phyloP scores from a whole-genome alignment of 768 basidiomycete species.

The Serendipita sp. region DNA sequence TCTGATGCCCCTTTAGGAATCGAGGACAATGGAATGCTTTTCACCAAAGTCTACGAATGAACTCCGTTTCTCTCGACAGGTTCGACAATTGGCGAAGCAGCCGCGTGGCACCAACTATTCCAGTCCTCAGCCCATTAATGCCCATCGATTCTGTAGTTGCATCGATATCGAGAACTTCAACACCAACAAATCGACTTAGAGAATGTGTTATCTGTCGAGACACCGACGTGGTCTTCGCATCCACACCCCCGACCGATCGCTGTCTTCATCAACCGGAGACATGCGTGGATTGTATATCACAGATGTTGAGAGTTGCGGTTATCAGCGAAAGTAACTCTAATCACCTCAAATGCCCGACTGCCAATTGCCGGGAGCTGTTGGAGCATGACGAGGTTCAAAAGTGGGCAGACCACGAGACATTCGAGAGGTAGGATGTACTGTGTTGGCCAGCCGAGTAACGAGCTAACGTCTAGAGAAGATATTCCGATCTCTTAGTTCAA shows the following conservation, averaged over 20 bases:
- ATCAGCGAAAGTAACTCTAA: background rate
- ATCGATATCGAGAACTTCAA: background rate
- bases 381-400: background rate
- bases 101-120: background rate
- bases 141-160: background rate
- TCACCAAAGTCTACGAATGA: background rate
- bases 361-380: background rate
- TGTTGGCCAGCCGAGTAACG: no score
- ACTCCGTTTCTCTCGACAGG: background rate
- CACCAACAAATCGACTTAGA: background rate
- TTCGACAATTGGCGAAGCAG: background rate
- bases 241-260: background rate
- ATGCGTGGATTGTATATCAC: background rate
- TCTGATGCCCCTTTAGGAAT: background rate
- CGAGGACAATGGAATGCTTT: background rate
- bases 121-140: background rate
- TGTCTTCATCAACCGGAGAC: constrained; percentile 3
- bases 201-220: background rate
- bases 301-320: background rate
- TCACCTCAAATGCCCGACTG: background rate
- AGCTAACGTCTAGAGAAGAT: background rate
- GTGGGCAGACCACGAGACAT: background rate
- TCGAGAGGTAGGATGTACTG: background rate
- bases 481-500: background rate
- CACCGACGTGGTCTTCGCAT: background rate